Evolutionary conservation across 2,329 filamentous ascomycete species (phyloP), one percentile per base, ranked within the genome.

Genomic region (Dactylella cylindrospora): DNA sequence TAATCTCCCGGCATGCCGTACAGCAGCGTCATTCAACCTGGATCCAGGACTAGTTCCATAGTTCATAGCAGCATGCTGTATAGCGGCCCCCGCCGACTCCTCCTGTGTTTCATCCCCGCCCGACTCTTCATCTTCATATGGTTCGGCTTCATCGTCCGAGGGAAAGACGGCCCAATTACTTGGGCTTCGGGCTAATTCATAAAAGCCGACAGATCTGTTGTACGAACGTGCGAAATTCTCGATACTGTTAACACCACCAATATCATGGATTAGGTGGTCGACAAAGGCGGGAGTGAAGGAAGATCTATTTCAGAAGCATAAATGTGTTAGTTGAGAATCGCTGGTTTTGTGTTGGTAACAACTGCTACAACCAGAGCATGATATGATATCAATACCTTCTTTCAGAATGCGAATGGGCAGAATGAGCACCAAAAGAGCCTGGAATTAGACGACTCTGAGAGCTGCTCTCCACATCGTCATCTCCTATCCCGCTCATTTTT

Each of bases 211-310:
- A 29, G 91, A 91, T 71, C 91, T 84, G 73, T 91, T 88, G 86
- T 90, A 95, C 68, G 88, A 95, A 62, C 86, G 82, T 36, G 90
- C 88, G 71, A 97, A 97, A 70, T 90, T 95, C 70, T 93, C 85
- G 69, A 97, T 86, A 73, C 88, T 94, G 76, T 97, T 97, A 64
- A 90, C 85, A 44, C 91, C 91, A 66, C 91, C 93, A 40, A 88
- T 84, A 62, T 95, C 84, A 67, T 67, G 67, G 40, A 70, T 67
- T 41, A 65, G 59, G 28, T 68, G 67, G 49, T 62, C 57, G 39
- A 62, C 57, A 13, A 62, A 62, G 9, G 57, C 23, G 7, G 67
- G 40, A 31, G 66, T 66, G 64, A 67, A 53, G 15, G 67, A 68
- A 13, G 66, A 67, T 43, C 66, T 68, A 32, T 46, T 29, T 13